Conservation (phyloP, 129 eudicot species). For the Solidago caesia region DNA sequence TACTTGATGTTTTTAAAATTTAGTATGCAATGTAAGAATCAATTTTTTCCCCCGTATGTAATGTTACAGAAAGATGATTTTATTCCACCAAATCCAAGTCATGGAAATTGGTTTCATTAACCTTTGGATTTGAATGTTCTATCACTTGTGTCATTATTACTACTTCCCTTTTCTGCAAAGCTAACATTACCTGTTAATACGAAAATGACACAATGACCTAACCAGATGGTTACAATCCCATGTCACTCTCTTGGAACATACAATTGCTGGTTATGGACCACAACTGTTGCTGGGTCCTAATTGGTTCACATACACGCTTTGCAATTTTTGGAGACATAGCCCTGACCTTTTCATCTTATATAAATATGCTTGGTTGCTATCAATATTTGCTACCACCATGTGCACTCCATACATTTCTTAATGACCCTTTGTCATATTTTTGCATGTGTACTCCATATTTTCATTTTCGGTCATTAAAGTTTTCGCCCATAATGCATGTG, state of each 20-base stretch:
- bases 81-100: not conserved
- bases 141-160: not conserved
- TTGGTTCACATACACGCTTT: not conserved
- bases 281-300: not conserved
- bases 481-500: not conserved
- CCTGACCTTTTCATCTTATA: not conserved
- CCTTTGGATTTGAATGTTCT: too few species aligned
- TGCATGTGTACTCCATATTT: slow-evolving; percentile 6
- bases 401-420: not conserved
- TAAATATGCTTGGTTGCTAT: not conserved
- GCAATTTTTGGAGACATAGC: not conserved
- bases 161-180: not conserved
- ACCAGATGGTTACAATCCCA: not conserved
- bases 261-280: not conserved
- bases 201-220: slow-evolving; percentile 11
- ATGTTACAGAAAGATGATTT: slow-evolving; percentile 4
- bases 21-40: slow-evolving; percentile 19
- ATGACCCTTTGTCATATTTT: not conserved
- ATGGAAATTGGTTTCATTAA: slow-evolving; percentile 3
- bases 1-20: slow-evolving; percentile 18
- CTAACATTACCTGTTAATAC: not conserved
- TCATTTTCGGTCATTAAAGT: not conserved
- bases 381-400: slow-evolving; percentile 8
- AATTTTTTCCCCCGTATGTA: not conserved
- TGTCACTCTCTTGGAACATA: slow-evolving; percentile 8